Conservation (phyloP, 768 basidiomycete genomes). For the Phanerochaete carnosa region DNA sequence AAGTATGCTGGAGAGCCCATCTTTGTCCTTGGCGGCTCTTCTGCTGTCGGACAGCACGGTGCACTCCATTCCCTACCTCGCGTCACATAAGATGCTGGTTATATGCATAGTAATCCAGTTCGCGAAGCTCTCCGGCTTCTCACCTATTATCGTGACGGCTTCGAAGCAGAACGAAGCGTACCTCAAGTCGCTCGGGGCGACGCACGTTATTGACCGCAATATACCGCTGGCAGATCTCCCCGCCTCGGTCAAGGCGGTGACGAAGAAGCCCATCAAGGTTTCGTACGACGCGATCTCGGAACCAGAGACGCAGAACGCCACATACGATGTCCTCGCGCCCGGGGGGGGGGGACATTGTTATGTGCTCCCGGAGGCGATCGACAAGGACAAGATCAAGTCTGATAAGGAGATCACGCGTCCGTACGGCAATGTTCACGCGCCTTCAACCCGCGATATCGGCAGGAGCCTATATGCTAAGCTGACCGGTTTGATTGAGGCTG, state of each 20-base stretch:
- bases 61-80: neutral
- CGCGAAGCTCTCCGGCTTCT: conserved; percentile 21
- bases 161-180: conserved; percentile 15
- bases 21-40: conserved; percentile 36
- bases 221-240: conserved; percentile 6
- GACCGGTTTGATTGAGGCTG: conserved; percentile 13
- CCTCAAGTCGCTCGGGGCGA: conserved; percentile 22
- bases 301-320: conserved; percentile 11
- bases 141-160: conserved; percentile 13
- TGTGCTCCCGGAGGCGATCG: neutral
- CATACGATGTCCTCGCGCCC: conserved; percentile 14
- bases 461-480: conserved; percentile 12
- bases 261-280: conserved; percentile 10
- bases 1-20: too few relatives aligned
- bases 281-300: conserved; percentile 16
- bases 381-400: neutral
- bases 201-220: conserved; percentile 19
- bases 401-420: conserved; percentile 12
- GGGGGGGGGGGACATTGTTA: conserved; percentile 12
- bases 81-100: neutral
- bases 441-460: conserved; percentile 9
- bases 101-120: conserved; percentile 19
- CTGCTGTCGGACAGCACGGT: conserved; percentile 37
- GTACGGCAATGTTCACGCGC: conserved; percentile 10
- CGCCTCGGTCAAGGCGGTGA: conserved; percentile 9